These are phyloP conservation scores for Hypholoma sublateritium DNA, from an alignment of 768 basidiomycete species.

Conservation along the genomic window DNA sequence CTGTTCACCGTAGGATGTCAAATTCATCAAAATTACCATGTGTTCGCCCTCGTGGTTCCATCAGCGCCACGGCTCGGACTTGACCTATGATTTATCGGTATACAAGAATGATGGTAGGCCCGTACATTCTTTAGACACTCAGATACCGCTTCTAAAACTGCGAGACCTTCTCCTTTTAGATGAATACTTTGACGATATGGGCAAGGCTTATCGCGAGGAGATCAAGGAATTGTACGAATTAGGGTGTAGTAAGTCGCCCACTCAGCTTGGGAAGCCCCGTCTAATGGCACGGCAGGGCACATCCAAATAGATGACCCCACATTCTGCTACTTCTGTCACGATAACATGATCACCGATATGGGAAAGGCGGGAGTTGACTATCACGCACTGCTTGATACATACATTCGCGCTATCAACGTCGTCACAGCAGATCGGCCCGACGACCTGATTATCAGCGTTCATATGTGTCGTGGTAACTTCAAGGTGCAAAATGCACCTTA, in stretches of 20 bases:
- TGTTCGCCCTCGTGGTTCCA: slow-evolving; percentile 75
- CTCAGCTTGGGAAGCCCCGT: not conserved
- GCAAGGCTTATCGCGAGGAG: slow-evolving; percentile 46
- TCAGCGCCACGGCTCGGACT: slow-evolving; percentile 60
- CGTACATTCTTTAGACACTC: not conserved
- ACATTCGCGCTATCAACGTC: slow-evolving; percentile 66
- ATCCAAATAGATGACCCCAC: slow-evolving; percentile 56
- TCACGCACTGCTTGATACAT: slow-evolving; percentile 65
- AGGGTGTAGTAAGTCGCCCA: slow-evolving; percentile 44
- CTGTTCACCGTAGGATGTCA: slow-evolving; percentile 47
- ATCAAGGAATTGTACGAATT: slow-evolving; percentile 45
- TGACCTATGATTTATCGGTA: slow-evolving; percentile 55
- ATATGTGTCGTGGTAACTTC: slow-evolving; percentile 60
- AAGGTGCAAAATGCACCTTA: slow-evolving; percentile 30
- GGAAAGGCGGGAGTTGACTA: slow-evolving; percentile 60
- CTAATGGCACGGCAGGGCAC: slow-evolving; percentile 32
- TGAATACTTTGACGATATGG: slow-evolving; percentile 51
- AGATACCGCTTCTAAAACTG: not conserved
- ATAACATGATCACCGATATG: slow-evolving; percentile 53
- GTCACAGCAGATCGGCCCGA: slow-evolving; percentile 50
- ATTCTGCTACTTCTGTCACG: slow-evolving; percentile 67
- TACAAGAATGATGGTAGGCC: slow-evolving; percentile 58
- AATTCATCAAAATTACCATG: slow-evolving; percentile 71
- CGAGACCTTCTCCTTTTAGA: slow-evolving; percentile 26
- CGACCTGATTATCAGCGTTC: slow-evolving; percentile 56